These are phyloP conservation scores for Mucor indicus DNA, from an alignment of 371 early-diverging fungal genomes.

Conservation along the genomic window DNA sequence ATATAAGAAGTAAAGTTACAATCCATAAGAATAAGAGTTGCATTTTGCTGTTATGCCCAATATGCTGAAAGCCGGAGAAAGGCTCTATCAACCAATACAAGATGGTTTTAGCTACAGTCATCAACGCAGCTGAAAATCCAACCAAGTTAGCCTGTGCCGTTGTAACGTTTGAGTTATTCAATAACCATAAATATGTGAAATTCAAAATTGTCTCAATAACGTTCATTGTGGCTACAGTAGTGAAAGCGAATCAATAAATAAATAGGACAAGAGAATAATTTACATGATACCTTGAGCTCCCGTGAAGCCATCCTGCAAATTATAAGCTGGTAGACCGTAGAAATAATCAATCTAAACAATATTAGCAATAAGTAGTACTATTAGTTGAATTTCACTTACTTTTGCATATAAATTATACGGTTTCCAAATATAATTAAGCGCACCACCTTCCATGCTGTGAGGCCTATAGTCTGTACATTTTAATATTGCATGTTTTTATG, in stretches of 20 bases:
- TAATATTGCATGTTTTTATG: not conserved
- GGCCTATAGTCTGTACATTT: conserved; percentile 20
- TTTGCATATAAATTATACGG: conserved; percentile 37
- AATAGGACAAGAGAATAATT: not conserved
- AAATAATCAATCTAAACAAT: conserved; percentile 32
- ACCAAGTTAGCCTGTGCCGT: conserved; percentile 25
- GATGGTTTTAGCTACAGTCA: conserved; percentile 33
- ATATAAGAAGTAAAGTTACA: conserved; percentile 14
- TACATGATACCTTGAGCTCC: conserved; percentile 33
- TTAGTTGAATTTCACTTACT: conserved; percentile 9
- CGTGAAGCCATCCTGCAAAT: conserved; percentile 36
- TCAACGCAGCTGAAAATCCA: conserved; percentile 28
- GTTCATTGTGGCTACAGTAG: conserved; percentile 27
- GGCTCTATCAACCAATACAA: conserved; percentile 35
- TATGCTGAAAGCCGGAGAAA: conserved; percentile 31
- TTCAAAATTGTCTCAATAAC: conserved; percentile 29
- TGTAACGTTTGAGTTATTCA: conserved; percentile 1
- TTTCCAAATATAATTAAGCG: conserved; percentile 28
- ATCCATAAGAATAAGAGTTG: conserved; percentile 27
- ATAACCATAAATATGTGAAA: conserved; percentile 20
- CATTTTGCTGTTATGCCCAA: conserved; percentile 24
- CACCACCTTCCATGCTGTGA: conserved; percentile 36
- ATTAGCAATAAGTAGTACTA: not conserved
- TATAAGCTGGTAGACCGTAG: conserved; percentile 30
- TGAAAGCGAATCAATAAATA: not conserved